Evolutionary conservation across 2,329 filamentous ascomycete species (phyloP), one percentile per base, ranked within the genome.

Genomic region (Sporothrix curviconia): DNA sequence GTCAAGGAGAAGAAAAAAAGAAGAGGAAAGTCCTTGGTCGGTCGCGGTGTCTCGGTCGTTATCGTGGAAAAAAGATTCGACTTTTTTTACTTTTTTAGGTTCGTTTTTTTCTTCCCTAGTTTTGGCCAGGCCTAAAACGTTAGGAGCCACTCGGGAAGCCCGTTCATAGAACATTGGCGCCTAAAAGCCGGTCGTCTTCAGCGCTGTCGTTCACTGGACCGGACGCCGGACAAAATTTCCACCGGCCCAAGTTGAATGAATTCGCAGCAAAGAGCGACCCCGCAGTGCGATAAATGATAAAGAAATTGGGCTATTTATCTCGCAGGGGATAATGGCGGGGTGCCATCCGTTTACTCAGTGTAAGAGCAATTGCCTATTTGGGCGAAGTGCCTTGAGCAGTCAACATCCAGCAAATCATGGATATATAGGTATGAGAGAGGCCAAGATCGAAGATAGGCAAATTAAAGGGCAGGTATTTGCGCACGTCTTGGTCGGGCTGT

Each of bases 191-290:
- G n/a, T n/a, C n/a, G n/a, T n/a, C n/a, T n/a, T n/a, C 34, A 51
- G 34, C 49, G 25, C 37, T 11, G 12, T n/a, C 7, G 30, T 2
- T 34, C 25, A 15, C 39, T 25, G 42, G 8, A 28, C 30, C 40
- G 40, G 52, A 15, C 9, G n/a, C 37, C 58, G 58, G 58, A 58
- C 51, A 55, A 60, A 51, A 42, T 51, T 60, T 55, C 50, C 4
- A 37, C 55, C 51, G 58, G 12, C 37, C 39, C 39, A n/a, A n/a
- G n/a, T n/a, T n/a, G n/a, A n/a, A n/a, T n/a, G n/a, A n/a, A n/a
- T n/a, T n/a, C n/a, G 47, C 37, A 51, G 37, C 49, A 40, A 25
- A 14, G 44, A 34, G 9, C 28, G 25, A 56, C 54, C 54, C 54
- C 54, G 43, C 54, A 17, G 17, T 37, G 30, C 46, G 46, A 37